These are phyloP conservation scores for Euclidium syriacum DNA, from an alignment of 345 rosid species.

Conservation along the genomic window DNA sequence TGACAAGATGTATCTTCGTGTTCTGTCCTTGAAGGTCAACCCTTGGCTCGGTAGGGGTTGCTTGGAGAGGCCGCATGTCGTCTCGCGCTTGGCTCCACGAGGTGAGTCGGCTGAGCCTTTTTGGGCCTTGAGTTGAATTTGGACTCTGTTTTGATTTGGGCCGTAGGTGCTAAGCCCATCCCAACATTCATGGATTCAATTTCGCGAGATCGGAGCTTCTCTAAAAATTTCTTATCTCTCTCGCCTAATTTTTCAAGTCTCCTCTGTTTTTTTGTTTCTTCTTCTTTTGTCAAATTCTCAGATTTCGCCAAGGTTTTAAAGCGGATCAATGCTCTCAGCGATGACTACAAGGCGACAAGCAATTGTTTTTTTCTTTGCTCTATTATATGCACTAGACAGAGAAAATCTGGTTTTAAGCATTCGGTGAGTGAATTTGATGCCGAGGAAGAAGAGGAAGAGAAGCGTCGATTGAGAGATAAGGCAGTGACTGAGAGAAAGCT, in stretches of 20 bases:
- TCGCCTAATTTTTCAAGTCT: constrained; percentile 6
- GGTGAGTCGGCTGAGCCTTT: too few relatives aligned
- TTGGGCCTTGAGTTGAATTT: too few relatives aligned
- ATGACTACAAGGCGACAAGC: constrained; percentile 43
- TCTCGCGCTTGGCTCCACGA: too few relatives aligned
- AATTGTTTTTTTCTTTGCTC: constrained; percentile 57
- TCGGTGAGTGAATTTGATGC: constrained; percentile 42
- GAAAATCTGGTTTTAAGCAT: constrained; percentile 46
- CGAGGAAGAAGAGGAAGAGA: constrained; percentile 59
- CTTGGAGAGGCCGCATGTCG: too few relatives aligned
- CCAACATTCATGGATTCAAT: too few relatives aligned
- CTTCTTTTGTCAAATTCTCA: not conserved
- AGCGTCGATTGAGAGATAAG: constrained; percentile 55
- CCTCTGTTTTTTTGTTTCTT: not conserved
- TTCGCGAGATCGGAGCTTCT: too few relatives aligned
- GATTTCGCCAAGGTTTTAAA: constrained; percentile 56
- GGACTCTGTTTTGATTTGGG: too few relatives aligned
- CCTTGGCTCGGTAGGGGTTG: too few relatives aligned
- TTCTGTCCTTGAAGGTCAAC: too few relatives aligned
- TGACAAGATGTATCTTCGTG: too few relatives aligned
- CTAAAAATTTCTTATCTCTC: too few relatives aligned
- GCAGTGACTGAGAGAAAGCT: constrained; percentile 67
- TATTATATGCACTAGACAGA: constrained; percentile 56
- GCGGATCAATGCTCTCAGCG: constrained; percentile 51
- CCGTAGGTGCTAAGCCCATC: too few relatives aligned